Conservation (phyloP, 768 basidiomycete species). For the Flagelloscypha sp. region DNA sequence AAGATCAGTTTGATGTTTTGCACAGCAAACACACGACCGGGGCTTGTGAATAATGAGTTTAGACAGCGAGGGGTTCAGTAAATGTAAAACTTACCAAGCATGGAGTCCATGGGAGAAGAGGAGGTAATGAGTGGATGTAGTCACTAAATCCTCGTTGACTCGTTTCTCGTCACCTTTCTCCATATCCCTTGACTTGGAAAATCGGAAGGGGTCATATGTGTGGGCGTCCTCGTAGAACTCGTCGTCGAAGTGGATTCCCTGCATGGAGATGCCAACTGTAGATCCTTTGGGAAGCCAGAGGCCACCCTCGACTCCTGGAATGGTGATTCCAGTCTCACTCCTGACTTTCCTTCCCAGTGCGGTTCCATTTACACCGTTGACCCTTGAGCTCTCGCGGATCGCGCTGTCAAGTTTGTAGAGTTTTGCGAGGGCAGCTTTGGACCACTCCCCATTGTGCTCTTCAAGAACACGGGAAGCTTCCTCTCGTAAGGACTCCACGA, state of each 20-base stretch:
- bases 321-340: conserved; percentile 2
- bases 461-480: conserved; percentile 6
- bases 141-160: conserved; percentile 7
- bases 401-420: conserved; percentile 11
- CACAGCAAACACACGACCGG: conserved; percentile 12
- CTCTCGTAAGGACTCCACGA: conserved; percentile 8
- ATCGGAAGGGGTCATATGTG: conserved; percentile 11
- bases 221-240: conserved; percentile 3
- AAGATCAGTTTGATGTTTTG: conserved; percentile 12
- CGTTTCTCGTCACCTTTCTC: conserved; percentile 4
- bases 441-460: conserved; percentile 10
- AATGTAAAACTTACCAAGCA: conserved; percentile 10
- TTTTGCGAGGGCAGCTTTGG: conserved; percentile 9
- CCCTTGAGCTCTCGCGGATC: conserved; percentile 9
- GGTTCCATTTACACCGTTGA: conserved; percentile 9
- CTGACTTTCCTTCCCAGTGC: conserved; percentile 7
- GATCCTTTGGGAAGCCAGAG: conserved; percentile 9
- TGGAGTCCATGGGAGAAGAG: conserved; percentile 8
- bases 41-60: too few relatives aligned
- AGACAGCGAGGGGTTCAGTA: too few relatives aligned
- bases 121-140: conserved; percentile 6
- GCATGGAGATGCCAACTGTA: conserved; percentile 9
- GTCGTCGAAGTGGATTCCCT: conserved; percentile 11
- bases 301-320: conserved; percentile 12
- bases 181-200: conserved; percentile 9